A percentile compares a stretch with the other conserved stretches of the same genome.
These are phyloP conservation scores for Kalanchoe fedtschenkoi DNA, from an alignment of 164 flowering plant species.

Conservation along the genomic window DNA sequence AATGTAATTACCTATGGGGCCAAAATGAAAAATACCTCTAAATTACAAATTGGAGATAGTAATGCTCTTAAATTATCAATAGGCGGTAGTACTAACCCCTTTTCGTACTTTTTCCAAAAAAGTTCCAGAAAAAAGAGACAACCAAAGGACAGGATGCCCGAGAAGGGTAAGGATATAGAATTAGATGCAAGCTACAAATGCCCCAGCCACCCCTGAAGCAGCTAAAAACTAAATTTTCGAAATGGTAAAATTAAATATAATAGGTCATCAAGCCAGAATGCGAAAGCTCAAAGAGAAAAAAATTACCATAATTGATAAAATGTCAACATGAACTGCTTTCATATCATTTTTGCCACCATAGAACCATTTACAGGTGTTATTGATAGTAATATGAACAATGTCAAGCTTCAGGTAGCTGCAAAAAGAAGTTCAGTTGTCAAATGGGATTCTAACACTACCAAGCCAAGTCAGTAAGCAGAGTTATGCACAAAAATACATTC, in stretches of 20 bases:
- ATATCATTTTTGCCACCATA: slow-evolving; percentile 57
- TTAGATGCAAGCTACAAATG: neutral
- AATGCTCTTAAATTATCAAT: too few relatives aligned
- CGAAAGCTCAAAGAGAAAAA: neutral
- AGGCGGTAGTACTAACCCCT: too few relatives aligned
- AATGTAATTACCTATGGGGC: too few relatives aligned
- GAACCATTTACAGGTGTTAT: slow-evolving; percentile 75
- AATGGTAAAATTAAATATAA: neutral
- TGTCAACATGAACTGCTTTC: slow-evolving; percentile 77
- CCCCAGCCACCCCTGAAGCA: neutral
- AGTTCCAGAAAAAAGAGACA: too few relatives aligned
- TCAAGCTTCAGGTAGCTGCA: slow-evolving; percentile 88
- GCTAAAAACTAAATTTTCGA: too few relatives aligned
- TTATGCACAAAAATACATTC: neutral
- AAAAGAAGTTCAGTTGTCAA: slow-evolving; percentile 5
- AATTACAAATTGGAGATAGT: too few relatives aligned
- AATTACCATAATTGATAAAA: slow-evolving; percentile 51
- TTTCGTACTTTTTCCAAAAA: too few relatives aligned
- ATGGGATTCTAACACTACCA: neutral
- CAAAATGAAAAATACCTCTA: too few relatives aligned
- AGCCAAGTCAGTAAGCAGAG: neutral
- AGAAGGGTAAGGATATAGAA: too few relatives aligned
- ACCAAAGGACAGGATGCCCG: too few relatives aligned
- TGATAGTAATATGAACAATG: slow-evolving; percentile 82
- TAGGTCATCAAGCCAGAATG: neutral